phyloP scores from a whole-genome alignment of 1,284 basidiomycete species.

The Kwoniella shivajii region DNA sequence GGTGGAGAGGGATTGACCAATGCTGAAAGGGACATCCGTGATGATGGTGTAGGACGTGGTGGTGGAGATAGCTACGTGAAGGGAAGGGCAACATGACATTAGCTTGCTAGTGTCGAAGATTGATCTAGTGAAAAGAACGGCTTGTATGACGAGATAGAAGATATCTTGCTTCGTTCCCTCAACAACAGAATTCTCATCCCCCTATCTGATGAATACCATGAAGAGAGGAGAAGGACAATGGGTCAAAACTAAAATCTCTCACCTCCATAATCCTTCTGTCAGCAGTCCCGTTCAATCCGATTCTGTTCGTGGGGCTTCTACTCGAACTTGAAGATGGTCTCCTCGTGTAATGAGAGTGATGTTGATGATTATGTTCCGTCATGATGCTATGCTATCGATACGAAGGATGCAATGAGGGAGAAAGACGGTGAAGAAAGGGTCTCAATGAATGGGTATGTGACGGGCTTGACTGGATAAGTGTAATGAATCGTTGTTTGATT shows the following conservation, averaged over 20 bases:
- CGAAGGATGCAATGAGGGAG: neutral
- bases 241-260: neutral
- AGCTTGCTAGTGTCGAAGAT: no score
- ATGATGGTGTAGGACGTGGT: constrained; percentile 28
- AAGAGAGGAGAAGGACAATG: no score
- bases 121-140: no score
- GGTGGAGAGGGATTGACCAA: constrained; percentile 40
- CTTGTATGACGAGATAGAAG: neutral
- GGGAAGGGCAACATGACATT: neutral
- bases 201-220: neutral
- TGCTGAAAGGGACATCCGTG: constrained; percentile 44
- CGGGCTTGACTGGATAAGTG: neutral
- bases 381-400: neutral
- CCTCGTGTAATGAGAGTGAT: constrained; percentile 16
- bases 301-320: constrained; percentile 2
- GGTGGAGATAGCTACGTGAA: constrained; percentile 14
- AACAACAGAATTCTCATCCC: neutral
- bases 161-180: neutral
- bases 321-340: constrained; percentile 11
- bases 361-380: constrained; percentile 11
- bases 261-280: constrained; percentile 1
- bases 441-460: neutral
- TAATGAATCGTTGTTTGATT: neutral
- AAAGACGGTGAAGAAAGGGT: neutral
- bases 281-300: constrained; percentile 1